Percentiles rank a stretch among this genome's conserved stretches.
phyloP scores from a whole-genome alignment of 768 basidiomycete species.

The Lentinula sp. region DNA sequence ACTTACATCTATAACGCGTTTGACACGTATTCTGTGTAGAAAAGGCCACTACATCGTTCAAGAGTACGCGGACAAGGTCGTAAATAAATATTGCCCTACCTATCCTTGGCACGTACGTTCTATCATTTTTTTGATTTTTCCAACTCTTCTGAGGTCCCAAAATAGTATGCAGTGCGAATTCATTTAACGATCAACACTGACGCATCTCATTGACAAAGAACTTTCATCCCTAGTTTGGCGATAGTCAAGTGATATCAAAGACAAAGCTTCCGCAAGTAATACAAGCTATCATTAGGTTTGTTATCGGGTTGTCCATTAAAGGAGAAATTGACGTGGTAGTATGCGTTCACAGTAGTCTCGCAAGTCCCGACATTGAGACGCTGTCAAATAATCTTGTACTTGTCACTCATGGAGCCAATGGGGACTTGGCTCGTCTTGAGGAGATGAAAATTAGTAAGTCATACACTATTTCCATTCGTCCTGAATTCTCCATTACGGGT shows the following conservation, averaged over 20 bases:
- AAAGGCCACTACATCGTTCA: conserved; percentile 70
- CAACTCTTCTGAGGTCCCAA: conserved; percentile 9
- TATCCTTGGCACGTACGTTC: conserved; percentile 66
- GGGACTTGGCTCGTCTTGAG: conserved; percentile 56
- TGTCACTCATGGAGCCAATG: conserved; percentile 53
- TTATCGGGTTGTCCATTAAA: not conserved
- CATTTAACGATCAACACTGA: not conserved
- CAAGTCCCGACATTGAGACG: conserved; percentile 74
- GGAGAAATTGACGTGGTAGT: not conserved
- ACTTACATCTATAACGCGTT: conserved; percentile 7
- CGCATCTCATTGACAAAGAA: not conserved
- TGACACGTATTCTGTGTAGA: conserved; percentile 27
- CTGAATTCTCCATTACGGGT: conserved; percentile 1
- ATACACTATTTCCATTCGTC: conserved; percentile 1
- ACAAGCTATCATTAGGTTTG: conserved; percentile 66
- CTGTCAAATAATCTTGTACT: conserved; percentile 64
- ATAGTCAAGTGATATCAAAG: conserved; percentile 65
- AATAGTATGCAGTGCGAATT: conserved; percentile 58
- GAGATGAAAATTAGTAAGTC: conserved; percentile 76
- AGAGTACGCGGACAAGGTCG: conserved; percentile 61
- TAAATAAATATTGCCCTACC: conserved; percentile 58
- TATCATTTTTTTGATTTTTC: conserved; percentile 9
- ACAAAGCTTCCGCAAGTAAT: conserved; percentile 65
- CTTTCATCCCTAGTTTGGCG: conserved; percentile 54
- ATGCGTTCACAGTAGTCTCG: conserved; percentile 47